Conservation (phyloP, 345 rosid species). For the Corchorus olitorius region DNA sequence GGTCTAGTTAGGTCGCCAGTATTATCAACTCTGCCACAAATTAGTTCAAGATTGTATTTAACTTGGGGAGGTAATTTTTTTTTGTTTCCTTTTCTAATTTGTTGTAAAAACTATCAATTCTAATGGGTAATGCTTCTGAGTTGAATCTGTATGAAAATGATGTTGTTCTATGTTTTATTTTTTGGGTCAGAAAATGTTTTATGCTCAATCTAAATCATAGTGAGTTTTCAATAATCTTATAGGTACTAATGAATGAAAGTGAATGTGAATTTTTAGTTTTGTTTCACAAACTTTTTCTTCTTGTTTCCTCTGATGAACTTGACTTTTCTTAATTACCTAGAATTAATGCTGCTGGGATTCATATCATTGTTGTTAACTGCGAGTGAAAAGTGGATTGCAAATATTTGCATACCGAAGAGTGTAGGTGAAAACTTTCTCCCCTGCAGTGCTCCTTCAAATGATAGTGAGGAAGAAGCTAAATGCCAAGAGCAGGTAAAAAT, state of each 20-base stretch:
- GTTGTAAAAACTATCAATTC: neutral
- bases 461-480: conserved; percentile 44
- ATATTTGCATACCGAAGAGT: conserved; percentile 55
- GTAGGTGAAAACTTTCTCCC: conserved; percentile 50
- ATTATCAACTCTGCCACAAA: conserved; percentile 85
- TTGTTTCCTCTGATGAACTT: neutral
- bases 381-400: conserved; percentile 57
- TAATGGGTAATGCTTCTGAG: neutral
- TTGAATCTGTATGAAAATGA: neutral
- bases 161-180: too few relatives aligned
- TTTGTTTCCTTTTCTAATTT: neutral
- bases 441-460: conserved; percentile 35
- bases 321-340: conserved; percentile 23
- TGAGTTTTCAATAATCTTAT: too few relatives aligned
- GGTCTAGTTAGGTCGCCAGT: conserved; percentile 96
- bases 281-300: neutral
- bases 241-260: neutral
- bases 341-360: conserved; percentile 81
- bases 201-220: too few relatives aligned
- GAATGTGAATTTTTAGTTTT: neutral
- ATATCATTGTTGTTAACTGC: conserved; percentile 65
- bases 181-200: too few relatives aligned
- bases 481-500: conserved; percentile 44
- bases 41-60: conserved; percentile 79
- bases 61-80: conserved; percentile 68